Percentiles rank a stretch among this genome's conserved stretches.
Conservation (phyloP, 129 eudicot species). For the Saussurea involucrata region DNA sequence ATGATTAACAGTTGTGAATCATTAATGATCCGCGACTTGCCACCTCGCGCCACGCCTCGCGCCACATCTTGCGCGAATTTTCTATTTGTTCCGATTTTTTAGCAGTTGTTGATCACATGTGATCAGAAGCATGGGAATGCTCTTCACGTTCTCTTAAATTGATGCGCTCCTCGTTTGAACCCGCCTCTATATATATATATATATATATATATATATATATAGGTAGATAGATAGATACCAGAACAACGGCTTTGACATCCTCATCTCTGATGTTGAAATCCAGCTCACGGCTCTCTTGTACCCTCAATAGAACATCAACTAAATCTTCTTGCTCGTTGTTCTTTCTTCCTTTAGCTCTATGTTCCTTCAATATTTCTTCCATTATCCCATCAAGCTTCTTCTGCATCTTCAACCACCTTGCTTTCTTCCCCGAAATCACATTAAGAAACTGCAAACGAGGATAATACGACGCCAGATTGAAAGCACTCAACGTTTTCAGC, state of each 20-base stretch:
- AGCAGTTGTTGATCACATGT: too few relatives aligned
- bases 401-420: conserved; percentile 30
- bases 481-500: conserved; percentile 24
- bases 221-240: conserved; percentile 18
- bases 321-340: conserved; percentile 26
- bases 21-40: too few relatives aligned
- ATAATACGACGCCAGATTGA: conserved; percentile 25
- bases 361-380: conserved; percentile 31
- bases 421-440: conserved; percentile 20
- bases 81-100: too few relatives aligned
- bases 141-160: too few relatives aligned
- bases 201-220: background rate
- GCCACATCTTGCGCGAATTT: too few relatives aligned
- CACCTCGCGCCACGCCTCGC: too few relatives aligned
- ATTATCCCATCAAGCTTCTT: conserved; percentile 30
- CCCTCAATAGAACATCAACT: conserved; percentile 41
- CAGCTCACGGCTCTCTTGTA: conserved; percentile 27
- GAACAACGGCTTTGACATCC: conserved; percentile 42
- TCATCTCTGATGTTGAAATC: conserved; percentile 25
- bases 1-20: too few relatives aligned
- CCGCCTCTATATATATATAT: too few relatives aligned
- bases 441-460: conserved; percentile 29
- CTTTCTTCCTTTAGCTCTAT: conserved; percentile 7
- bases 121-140: too few relatives aligned
- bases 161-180: too few relatives aligned